Conservation (phyloP, 805 yeast species). For the Metschnikowia baotianmanensis region DNA sequence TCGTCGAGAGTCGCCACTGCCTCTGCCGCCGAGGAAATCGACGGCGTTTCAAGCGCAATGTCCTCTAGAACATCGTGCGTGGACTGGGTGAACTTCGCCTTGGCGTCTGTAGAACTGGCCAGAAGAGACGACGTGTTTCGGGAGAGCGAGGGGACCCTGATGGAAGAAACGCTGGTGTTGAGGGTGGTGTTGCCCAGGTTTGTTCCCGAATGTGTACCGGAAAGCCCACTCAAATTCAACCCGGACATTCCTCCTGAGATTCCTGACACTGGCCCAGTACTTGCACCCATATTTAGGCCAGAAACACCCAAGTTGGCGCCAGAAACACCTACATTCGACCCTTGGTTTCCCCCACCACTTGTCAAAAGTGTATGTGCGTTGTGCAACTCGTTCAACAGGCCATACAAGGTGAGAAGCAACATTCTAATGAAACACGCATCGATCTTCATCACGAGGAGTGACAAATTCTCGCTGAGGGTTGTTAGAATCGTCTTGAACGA, state of each 20-base stretch:
- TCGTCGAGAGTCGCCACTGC: slow-evolving; percentile 30
- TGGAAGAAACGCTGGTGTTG: neutral
- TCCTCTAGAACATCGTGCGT: slow-evolving; percentile 10
- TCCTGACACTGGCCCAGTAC: too few species aligned
- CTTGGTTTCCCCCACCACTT: too few species aligned
- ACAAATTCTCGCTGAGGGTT: slow-evolving; percentile 47
- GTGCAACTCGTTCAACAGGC: slow-evolving; percentile 62
- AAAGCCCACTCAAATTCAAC: too few species aligned
- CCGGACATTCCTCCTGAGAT: too few species aligned
- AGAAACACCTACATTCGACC: too few species aligned
- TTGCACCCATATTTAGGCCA: too few species aligned
- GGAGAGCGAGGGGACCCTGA: neutral
- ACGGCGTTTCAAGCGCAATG: slow-evolving; percentile 9
- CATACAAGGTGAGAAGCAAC: slow-evolving; percentile 37
- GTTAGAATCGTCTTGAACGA: slow-evolving; percentile 53
- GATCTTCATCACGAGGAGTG: slow-evolving; percentile 49
- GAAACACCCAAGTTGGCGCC: too few species aligned
- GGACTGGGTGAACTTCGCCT: slow-evolving; percentile 7
- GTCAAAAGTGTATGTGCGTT: slow-evolving; percentile 56
- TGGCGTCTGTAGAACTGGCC: slow-evolving; percentile 6
- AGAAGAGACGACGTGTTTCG: slow-evolving; percentile 7
- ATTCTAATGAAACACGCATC: slow-evolving; percentile 57
- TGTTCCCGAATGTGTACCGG: too few species aligned
- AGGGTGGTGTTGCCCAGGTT: too few species aligned
- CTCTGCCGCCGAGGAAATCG: slow-evolving; percentile 12